Evolutionary conservation across 2,329 filamentous ascomycete genomes (phyloP), one percentile per base, ranked within the genome.

Genomic region (Aspergillus sp.): DNA sequence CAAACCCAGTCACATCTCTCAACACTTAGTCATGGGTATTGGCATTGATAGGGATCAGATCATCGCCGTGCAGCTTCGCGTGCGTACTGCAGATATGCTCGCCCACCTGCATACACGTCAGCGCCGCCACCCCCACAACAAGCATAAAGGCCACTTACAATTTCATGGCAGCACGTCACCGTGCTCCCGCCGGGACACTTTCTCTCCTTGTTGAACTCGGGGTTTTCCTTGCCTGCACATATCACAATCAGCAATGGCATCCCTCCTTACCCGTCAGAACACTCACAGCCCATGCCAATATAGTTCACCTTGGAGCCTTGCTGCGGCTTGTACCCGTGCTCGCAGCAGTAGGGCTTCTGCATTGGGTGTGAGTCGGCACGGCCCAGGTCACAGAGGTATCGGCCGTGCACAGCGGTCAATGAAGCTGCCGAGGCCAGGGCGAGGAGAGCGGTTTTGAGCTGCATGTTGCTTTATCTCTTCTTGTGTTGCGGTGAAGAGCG

Each of bases 291-390:
- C n/a, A 17, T 14, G 8, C 40, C 40, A 5, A 17, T 13, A 19
- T 42, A 19, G 19, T 19, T 19, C 16, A 42, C 16, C 3, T 42
- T 13, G 14, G 40, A 19, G 6, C 40, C 40, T 11, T 19, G 4
- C 16, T 22, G 16, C 16, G 40, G 19, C 16, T 7, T 22, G 19
- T 42, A 42, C 19, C 40, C 40, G 3, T 22, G 14, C 14, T 9
- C 61, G 36, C 66, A 69, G 58, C 66, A 69, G 55, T 56, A 69
- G 13, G 66, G 59, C 16, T 52, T 38, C 52, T 69, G 66, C 24
- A 68, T 26, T 55, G 66, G 60, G 40, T 57, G 58, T 0, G 61
- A 57, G 20, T 63, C 40, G 47, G 68, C 66, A 13, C 49, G 46
- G 2, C 64, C 62, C 47, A 68, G 60, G 17, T 51, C 50, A 50